Conservation (phyloP, 306 rosid species). For the Cicer bijugum region DNA sequence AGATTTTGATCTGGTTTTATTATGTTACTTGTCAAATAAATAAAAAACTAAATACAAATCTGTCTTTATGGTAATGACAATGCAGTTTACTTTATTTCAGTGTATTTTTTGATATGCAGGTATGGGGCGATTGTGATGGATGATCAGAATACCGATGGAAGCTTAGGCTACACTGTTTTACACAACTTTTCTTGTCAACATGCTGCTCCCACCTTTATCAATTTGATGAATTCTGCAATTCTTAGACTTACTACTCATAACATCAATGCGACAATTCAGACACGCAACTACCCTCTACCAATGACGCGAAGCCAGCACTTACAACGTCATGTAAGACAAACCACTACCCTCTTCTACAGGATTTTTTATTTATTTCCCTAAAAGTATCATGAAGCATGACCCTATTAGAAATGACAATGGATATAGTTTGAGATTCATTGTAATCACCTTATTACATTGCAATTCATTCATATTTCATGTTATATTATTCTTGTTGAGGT, state of each 20-base stretch:
- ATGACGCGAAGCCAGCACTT: conserved; percentile 85
- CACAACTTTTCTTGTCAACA: conserved; percentile 96
- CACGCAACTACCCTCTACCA: conserved; percentile 94
- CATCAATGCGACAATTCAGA: conserved; percentile 75
- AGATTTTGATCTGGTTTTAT: conserved; percentile 14
- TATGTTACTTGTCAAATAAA: conserved; percentile 13
- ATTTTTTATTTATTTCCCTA: conserved; percentile 34
- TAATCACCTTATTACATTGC: conserved; percentile 1
- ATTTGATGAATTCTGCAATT: conserved; percentile 89
- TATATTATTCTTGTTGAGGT: neutral
- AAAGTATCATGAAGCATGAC: conserved; percentile 5
- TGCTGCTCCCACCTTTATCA: conserved; percentile 93
- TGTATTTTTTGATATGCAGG: conserved; percentile 56
- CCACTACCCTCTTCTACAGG: neutral
- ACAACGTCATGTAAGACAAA: conserved; percentile 76
- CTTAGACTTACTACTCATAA: conserved; percentile 71
- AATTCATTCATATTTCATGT: neutral
- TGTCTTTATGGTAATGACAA: neutral
- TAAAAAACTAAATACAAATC: conserved; percentile 13
- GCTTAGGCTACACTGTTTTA: conserved; percentile 89
- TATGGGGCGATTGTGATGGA: conserved; percentile 96
- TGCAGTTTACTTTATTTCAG: conserved; percentile 31
- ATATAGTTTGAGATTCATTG: conserved; percentile 25
- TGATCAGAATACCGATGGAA: conserved; percentile 75
- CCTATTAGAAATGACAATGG: conserved; percentile 2